phyloP scores from a whole-genome alignment of 2,329 filamentous ascomycete species.

The Claviceps fusiformis region DNA sequence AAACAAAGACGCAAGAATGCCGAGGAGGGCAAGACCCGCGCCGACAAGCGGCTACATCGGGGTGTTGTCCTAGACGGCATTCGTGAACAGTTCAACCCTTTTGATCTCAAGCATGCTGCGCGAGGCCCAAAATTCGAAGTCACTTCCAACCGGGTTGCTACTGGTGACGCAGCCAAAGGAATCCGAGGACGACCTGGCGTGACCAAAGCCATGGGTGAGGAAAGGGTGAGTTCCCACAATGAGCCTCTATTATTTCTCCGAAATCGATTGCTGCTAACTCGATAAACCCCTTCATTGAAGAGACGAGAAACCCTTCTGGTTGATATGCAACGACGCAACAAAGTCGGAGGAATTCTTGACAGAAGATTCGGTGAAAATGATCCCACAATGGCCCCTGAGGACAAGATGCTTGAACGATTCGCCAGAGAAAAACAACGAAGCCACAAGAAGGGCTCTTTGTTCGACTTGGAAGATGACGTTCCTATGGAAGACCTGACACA shows the following conservation, averaged over 20 bases:
- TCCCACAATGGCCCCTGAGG: constrained; percentile 82
- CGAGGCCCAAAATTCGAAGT: constrained; percentile 76
- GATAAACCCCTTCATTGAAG: constrained; percentile 23
- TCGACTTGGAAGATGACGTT: constrained; percentile 70
- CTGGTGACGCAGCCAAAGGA: constrained; percentile 38
- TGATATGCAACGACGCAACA: constrained; percentile 80
- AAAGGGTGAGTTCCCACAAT: constrained; percentile 44
- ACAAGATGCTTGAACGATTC: constrained; percentile 83
- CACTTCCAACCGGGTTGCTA: constrained; percentile 49
- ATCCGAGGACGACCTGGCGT: constrained; percentile 66
- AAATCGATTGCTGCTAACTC: constrained; percentile 2
- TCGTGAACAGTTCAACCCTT: constrained; percentile 94
- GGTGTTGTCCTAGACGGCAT: constrained; percentile 71
- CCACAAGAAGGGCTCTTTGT: constrained; percentile 65
- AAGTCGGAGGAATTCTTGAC: constrained; percentile 85
- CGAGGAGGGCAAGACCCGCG: constrained; percentile 49
- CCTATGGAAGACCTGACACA: constrained; percentile 62
- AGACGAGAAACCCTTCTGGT: constrained; percentile 72
- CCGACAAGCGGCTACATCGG: constrained; percentile 62
- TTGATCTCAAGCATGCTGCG: constrained; percentile 75
- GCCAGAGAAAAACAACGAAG: constrained; percentile 71
- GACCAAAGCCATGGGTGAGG: constrained; percentile 74
- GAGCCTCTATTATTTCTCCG: neutral
- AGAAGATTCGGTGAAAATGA: constrained; percentile 93
- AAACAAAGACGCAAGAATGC: constrained; percentile 73